Evolutionary conservation across 345 rosid genomes (phyloP).

Genomic region (Lagerstroemia speciosa): DNA sequence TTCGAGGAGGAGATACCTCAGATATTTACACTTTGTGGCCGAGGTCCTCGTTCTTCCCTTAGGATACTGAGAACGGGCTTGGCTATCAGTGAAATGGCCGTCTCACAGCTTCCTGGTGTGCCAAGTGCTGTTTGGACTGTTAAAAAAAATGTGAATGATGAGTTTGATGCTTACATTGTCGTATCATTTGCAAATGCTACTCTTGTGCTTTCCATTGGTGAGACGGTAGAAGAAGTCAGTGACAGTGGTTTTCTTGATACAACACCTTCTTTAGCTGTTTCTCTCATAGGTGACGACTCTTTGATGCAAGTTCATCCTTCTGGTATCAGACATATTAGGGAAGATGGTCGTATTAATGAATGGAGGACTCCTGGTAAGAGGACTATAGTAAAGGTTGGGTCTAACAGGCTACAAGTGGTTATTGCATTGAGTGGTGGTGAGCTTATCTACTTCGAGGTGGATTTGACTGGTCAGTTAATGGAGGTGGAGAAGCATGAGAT

Average conservation of each 20-base stretch:
- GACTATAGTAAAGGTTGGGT: constrained; percentile 94
- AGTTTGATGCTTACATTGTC: constrained; percentile 93
- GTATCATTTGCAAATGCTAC: constrained; percentile 96
- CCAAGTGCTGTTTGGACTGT: constrained; percentile 99
- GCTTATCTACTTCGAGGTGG: constrained; percentile 94
- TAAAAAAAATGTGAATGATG: constrained; percentile 79
- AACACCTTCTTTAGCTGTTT: constrained; percentile 85
- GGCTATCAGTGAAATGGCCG: constrained; percentile 97
- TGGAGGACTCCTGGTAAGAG: constrained; percentile 99
- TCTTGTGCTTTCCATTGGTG: constrained; percentile 95
- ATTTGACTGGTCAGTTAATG: constrained; percentile 91
- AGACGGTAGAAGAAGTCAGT: constrained; percentile 95
- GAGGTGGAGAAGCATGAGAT: constrained; percentile 98
- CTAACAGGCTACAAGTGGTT: constrained; percentile 88
- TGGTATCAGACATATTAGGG: constrained; percentile 94
- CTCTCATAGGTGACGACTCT: constrained; percentile 92
- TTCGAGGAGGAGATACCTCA: constrained; percentile 99
- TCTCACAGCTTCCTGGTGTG: constrained; percentile 97
- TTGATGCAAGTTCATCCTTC: constrained; percentile 99
- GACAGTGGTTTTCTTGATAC: constrained; percentile 98
- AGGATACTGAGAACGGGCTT: constrained; percentile 91
- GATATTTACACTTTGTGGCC: constrained; percentile 80
- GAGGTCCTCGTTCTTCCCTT: constrained; percentile 92
- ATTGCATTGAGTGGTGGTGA: constrained; percentile 98
- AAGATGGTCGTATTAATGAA: constrained; percentile 93